Evolutionary conservation across 202 grass and related monocot species (phyloP).

Genomic region (Schoenoplectus tabernaemontani): DNA sequence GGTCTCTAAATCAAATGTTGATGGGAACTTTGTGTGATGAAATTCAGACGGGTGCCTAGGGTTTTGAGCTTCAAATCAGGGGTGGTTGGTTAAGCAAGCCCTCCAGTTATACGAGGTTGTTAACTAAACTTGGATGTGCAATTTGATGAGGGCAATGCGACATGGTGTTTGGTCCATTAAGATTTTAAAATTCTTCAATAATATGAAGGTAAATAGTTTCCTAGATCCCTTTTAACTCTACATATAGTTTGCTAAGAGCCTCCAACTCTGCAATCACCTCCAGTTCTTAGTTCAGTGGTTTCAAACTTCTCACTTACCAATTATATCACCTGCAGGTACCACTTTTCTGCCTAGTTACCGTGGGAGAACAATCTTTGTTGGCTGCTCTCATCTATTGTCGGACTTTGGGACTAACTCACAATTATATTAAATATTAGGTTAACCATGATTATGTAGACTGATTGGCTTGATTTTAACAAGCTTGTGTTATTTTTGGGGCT

Average conservation of each 20-base stretch:
- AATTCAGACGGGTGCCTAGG: neutral
- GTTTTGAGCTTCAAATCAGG: neutral
- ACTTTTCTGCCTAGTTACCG: neutral
- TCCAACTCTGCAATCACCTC: neutral
- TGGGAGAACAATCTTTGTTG: neutral
- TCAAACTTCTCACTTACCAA: neutral
- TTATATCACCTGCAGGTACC: neutral
- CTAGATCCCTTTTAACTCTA: neutral
- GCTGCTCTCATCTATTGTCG: neutral
- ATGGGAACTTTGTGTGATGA: neutral
- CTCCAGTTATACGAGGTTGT: neutral
- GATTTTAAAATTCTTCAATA: neutral
- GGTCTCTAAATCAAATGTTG: constrained; percentile 26
- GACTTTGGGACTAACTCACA: neutral
- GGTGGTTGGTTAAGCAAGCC: neutral
- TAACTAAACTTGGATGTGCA: neutral
- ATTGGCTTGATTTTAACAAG: neutral
- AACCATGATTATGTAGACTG: neutral
- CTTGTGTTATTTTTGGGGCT: neutral
- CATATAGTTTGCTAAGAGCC: neutral
- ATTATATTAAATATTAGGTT: neutral
- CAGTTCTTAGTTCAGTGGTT: neutral
- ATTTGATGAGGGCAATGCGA: neutral
- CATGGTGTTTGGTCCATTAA: neutral
- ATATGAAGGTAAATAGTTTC: neutral